Percentiles rank a stretch among this genome's conserved stretches.
These are phyloP conservation scores for Fusarium duplospermum DNA, from an alignment of 2,329 filamentous ascomycete species.

Conservation along the genomic window DNA sequence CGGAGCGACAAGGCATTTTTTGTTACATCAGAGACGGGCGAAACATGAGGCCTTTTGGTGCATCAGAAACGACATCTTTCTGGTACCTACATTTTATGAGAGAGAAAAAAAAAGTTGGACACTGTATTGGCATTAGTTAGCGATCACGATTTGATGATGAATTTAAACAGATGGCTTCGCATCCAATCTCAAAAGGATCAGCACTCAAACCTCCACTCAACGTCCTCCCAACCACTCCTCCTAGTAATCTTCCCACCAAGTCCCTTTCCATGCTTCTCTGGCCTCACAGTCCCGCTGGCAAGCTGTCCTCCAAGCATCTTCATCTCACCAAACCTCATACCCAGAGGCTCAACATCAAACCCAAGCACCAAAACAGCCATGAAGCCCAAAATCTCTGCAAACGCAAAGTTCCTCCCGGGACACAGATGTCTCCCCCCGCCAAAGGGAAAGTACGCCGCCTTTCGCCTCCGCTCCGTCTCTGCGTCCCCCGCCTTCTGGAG, in stretches of 20 bases:
- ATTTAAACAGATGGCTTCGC: conserved; percentile 11
- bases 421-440: conserved; percentile 50
- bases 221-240: conserved; percentile 30
- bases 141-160: conserved; percentile 10
- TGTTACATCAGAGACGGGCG: neutral
- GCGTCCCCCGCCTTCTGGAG: conserved; percentile 7
- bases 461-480: conserved; percentile 27
- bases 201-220: conserved; percentile 37
- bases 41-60: conserved; percentile 10
- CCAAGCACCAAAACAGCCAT: conserved; percentile 45
- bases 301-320: conserved; percentile 29
- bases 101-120: neutral
- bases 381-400: conserved; percentile 49
- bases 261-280: conserved; percentile 31
- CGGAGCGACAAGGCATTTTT: neutral
- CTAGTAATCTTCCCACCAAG: conserved; percentile 26
- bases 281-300: conserved; percentile 31
- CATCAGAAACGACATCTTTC: too few species aligned
- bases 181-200: conserved; percentile 8
- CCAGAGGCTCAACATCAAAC: conserved; percentile 44
- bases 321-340: conserved; percentile 30
- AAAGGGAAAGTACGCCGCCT: conserved; percentile 46
- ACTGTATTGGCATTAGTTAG: conserved; percentile 24
- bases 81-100: neutral
- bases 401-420: conserved; percentile 50